Evolutionary conservation across 371 early-diverging fungal genomes (phyloP), one percentile per base, ranked within the genome.

Genomic region (Mucor sp.): DNA sequence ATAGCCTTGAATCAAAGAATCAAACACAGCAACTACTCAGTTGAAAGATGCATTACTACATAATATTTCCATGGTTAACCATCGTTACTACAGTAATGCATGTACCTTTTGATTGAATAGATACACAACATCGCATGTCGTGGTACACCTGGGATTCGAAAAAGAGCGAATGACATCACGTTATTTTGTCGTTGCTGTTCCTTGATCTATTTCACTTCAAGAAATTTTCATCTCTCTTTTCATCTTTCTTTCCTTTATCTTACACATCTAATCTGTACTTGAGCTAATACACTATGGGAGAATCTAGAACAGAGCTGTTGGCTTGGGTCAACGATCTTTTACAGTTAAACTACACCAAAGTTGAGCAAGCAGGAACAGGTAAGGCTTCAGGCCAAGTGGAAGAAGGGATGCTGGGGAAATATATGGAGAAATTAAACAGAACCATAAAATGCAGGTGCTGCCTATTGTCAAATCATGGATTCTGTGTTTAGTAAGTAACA

Each of bases 321-420:
- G 88, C 87, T 44, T 97, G 98, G 98, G 60, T 96, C 66, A 98
- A 97, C 76, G 94, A 94, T 62, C 88, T 96, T 14, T 86, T 93
- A 39, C 91, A 91, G 64, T 78, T 94, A 56, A 92, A 85, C 68
- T 93, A 93, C 77, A 94, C 95, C 68, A 97, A 95, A 74, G 85
- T 97, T 39, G 97, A 97, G 76, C 96, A 96, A 70, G 87, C 92
- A 58, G 97, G 98, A 56, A 89, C 94, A 66, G 95, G 95, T 92
- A 88, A 60, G 19, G 1, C 11, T 30, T 11, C 21, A 25, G 21
- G 12, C 19, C 21, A 44, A n/a, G n/a, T 15, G 30, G 30, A 35
- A 47, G 25, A 33, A 32, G 32, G 14, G 35, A 30, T 62, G 48
- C 53, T 32, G 23, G 8, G 27, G 30, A 30, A 28, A 30, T 17